Evolutionary conservation across 2,329 filamentous ascomycete species (phyloP), one percentile per base, ranked within the genome.

Genomic region (Sporothrix mexicana): DNA sequence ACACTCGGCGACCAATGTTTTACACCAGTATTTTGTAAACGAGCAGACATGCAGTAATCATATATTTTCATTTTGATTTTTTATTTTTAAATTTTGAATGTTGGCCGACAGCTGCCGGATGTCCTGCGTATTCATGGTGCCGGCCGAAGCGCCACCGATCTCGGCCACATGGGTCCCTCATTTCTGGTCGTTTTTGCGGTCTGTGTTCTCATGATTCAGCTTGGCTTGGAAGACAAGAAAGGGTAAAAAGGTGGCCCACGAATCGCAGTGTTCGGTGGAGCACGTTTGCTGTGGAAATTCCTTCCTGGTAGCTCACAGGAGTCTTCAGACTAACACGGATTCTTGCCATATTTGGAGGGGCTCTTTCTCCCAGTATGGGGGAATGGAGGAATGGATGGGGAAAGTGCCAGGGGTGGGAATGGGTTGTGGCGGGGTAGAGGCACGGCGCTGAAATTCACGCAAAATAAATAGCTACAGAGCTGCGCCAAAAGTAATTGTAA

Each of bases 401-500:
- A 36, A 67, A 67, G 43, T 20, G 43, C 45, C 8, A 20, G 20
- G 43, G 23, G 62, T 41, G 4, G 7, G 13, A 49, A 23, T 45
- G 61, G 20, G 61, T 47, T 15, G 20, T 45, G 23, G 62, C 62
- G 62, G 62, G 20, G 43, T 67, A 67, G 36, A 64, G 36, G 23
- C 23, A 45, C 45, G 30, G 64, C 45, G 30, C 36, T 64, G 43
- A 17, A 67, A 67, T 36, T 51, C 45, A 67, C 25, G 47, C 64
- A 67, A 12, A 62, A 62, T 3, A 59, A 12, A 36, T n/a, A n/a
- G n/a, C n/a, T n/a, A n/a, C n/a, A 25, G 30, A 36, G 3, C 30
- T 5, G 3, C 7, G 30, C 30, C 17, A 15, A 45, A 64, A 43
- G 12, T 30, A 66, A 66, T 25, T 23, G 8, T 15, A 49, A 47